Percentiles rank a stretch among this genome's conserved stretches.
Evolutionary conservation across 345 rosid species (phyloP).

Genomic region (Citrus medica): DNA sequence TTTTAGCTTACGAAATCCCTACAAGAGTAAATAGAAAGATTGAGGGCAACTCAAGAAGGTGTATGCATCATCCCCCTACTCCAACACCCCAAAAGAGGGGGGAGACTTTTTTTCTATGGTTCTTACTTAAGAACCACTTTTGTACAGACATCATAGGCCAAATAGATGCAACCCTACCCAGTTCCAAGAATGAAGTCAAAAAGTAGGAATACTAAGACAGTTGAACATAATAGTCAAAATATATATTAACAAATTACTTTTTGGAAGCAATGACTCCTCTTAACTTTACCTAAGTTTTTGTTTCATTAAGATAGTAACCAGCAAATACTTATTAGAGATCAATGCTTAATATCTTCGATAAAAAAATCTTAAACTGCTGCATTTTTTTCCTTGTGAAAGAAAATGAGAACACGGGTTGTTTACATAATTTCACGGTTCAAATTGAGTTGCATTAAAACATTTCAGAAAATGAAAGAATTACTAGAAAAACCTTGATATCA

Average conservation of each 20-base stretch:
- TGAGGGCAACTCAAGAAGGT: background rate
- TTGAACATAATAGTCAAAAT: background rate
- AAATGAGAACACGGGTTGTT: background rate
- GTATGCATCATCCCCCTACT: background rate
- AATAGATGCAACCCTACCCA: background rate
- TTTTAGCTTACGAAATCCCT: conserved; percentile 65
- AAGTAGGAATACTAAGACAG: background rate
- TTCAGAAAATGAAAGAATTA: background rate
- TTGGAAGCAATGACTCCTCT: background rate
- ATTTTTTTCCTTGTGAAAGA: background rate
- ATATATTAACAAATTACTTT: background rate
- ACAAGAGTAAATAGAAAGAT: conserved; percentile 19
- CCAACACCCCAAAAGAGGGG: background rate
- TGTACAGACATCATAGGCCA: background rate
- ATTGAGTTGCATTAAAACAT: background rate
- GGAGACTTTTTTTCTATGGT: background rate
- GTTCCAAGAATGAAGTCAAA: background rate
- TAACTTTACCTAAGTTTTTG: background rate
- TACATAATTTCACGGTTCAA: background rate
- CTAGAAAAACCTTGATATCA: background rate
- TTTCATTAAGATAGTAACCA: background rate
- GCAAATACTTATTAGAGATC: background rate
- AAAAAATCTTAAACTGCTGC: background rate
- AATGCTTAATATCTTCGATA: background rate
- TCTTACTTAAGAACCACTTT: background rate